Conservation (phyloP, 257 asterid genomes). For the Thymus quinquecostatus region DNA sequence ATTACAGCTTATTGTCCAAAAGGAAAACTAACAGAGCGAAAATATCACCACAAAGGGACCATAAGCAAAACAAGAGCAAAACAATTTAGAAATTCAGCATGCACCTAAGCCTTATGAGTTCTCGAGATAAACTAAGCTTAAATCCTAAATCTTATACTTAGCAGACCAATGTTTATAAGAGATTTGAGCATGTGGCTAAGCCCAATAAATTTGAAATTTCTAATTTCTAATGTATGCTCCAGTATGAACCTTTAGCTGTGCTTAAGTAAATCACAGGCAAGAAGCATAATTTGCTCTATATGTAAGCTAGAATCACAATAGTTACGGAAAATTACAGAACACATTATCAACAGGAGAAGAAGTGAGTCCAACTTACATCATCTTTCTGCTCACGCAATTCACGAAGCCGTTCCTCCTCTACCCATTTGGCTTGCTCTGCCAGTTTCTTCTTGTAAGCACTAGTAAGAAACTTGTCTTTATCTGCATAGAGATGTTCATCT, state of each 20-base stretch:
- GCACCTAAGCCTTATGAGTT: slow-evolving; percentile 10
- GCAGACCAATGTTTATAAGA: background rate
- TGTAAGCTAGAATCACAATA: background rate
- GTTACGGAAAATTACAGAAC: background rate
- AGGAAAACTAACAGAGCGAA: background rate
- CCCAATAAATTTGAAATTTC: background rate
- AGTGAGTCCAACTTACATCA: slow-evolving; percentile 55
- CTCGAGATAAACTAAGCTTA: background rate
- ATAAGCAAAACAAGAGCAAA: background rate
- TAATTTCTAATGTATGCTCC: background rate
- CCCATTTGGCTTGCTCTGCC: slow-evolving; percentile 92
- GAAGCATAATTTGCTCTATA: background rate
- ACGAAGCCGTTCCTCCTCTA: slow-evolving; percentile 87
- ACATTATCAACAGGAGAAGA: slow-evolving; percentile 13
- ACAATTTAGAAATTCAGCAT: background rate
- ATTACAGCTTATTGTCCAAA: background rate
- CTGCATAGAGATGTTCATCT: slow-evolving; percentile 79
- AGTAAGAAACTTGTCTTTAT: slow-evolving; percentile 82
- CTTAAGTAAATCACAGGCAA: background rate
- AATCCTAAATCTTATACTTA: too few species aligned
- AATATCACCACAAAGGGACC: background rate
- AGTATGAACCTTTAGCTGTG: background rate
- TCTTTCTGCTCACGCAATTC: slow-evolving; percentile 78
- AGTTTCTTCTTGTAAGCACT: slow-evolving; percentile 90
- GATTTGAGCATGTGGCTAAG: background rate